Evolutionary conservation across 306 rosid genomes (phyloP).

Genomic region (Lithocarpus polystachyus): DNA sequence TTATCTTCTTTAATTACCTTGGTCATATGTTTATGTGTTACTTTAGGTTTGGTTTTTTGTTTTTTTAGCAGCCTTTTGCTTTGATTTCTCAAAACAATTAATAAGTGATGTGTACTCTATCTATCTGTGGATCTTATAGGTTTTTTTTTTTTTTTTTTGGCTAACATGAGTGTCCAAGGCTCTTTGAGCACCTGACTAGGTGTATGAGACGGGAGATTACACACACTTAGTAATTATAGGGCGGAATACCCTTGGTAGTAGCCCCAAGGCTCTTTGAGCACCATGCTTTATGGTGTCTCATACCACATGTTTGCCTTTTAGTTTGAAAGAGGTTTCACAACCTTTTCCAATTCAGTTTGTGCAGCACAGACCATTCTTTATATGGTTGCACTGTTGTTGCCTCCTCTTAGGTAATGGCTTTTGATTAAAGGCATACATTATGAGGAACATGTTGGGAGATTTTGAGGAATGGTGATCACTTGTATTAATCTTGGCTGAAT

Average conservation of each 20-base stretch:
- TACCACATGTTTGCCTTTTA: background rate
- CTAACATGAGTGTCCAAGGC: no score
- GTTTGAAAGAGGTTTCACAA: background rate
- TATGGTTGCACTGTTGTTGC: background rate
- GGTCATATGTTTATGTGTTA: background rate
- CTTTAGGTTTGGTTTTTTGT: no score
- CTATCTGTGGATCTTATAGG: background rate
- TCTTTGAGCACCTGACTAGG: no score
- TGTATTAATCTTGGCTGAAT: conserved; percentile 7
- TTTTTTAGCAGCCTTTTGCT: background rate
- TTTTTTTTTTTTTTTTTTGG: no score
- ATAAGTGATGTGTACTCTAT: background rate
- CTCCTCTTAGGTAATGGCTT: background rate
- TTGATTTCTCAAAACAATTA: background rate
- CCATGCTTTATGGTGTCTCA: background rate
- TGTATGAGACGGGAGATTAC: no score
- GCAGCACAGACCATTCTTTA: background rate
- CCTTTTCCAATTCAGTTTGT: background rate
- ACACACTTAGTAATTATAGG: no score
- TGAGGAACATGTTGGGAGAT: background rate
- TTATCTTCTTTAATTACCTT: background rate
- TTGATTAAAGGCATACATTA: background rate
- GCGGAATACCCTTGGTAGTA: no score
- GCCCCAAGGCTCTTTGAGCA: no score
- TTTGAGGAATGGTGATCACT: background rate